A percentile compares a stretch with the other conserved stretches of the same genome.
Conservation (phyloP, 257 asterid genomes). For the Solanum sitiens region DNA sequence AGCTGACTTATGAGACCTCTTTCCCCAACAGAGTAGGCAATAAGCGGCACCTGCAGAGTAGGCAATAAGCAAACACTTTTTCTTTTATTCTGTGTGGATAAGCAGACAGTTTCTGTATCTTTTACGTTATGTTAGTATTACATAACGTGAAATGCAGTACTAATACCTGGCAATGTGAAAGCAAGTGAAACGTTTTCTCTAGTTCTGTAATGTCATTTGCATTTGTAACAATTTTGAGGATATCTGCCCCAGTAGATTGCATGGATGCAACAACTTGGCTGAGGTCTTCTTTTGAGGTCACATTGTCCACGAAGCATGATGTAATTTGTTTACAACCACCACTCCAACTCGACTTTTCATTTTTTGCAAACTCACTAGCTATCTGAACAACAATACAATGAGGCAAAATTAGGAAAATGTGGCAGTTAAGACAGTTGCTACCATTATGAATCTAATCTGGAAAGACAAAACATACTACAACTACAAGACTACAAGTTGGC, state of each 20-base stretch:
- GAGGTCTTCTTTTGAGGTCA: conserved; percentile 23
- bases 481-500: background rate
- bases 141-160: background rate
- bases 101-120: background rate
- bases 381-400: conserved; percentile 15
- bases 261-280: conserved; percentile 24
- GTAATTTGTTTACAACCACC: conserved; percentile 37
- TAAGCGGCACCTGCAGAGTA: conserved; percentile 37
- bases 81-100: background rate
- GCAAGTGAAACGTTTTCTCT: conserved; percentile 28
- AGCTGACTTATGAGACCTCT: conserved; percentile 59
- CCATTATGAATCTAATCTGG: background rate
- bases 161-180: conserved; percentile 39
- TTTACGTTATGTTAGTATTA: background rate
- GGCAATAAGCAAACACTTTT: background rate
- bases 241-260: conserved; percentile 45
- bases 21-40: conserved; percentile 49
- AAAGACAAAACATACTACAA: background rate
- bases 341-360: conserved; percentile 12
- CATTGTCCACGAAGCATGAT: conserved; percentile 29
- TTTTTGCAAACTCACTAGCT: conserved; percentile 26
- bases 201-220: conserved; percentile 40
- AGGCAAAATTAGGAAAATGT: background rate
- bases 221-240: conserved; percentile 35
- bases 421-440: background rate